Evolutionary conservation across 257 asterid genomes (phyloP).

Genomic region (Jacaranda mimosifolia): DNA sequence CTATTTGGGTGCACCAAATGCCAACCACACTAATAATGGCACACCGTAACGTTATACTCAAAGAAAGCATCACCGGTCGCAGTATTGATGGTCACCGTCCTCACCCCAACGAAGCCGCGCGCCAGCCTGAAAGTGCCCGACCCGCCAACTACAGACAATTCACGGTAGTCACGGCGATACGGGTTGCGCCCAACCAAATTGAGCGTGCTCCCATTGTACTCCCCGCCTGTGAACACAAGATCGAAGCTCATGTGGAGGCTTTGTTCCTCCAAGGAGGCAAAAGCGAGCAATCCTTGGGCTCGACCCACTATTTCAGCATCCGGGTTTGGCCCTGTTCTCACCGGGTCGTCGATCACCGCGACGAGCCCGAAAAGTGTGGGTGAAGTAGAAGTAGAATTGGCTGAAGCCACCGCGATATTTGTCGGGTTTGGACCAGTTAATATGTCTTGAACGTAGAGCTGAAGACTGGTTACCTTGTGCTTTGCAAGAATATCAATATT

Average conservation of each 20-base stretch:
- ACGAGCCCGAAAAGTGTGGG: constrained; percentile 33
- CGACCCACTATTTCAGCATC: constrained; percentile 37
- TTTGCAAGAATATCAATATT: not conserved
- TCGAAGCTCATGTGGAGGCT: constrained; percentile 38
- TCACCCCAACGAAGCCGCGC: constrained; percentile 37
- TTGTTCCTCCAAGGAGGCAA: constrained; percentile 23
- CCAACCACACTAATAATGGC: constrained; percentile 19
- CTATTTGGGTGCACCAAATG: not conserved
- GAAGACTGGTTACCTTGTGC: constrained; percentile 38
- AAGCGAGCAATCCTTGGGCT: constrained; percentile 40
- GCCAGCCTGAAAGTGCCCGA: constrained; percentile 54
- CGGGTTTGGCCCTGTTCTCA: constrained; percentile 25
- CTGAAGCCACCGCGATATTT: constrained; percentile 5
- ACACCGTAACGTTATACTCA: constrained; percentile 44
- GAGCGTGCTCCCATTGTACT: constrained; percentile 49
- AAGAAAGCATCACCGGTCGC: constrained; percentile 50
- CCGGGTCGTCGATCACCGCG: constrained; percentile 40
- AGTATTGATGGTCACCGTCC: constrained; percentile 28
- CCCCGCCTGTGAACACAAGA: constrained; percentile 39
- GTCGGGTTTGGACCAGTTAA: constrained; percentile 27
- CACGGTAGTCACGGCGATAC: not conserved
- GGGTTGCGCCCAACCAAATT: constrained; percentile 47
- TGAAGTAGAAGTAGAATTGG: constrained; percentile 33
- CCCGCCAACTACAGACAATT: constrained; percentile 59
- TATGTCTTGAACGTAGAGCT: constrained; percentile 45